These are phyloP conservation scores for Nidula niveotomentosa DNA, from an alignment of 1,284 basidiomycete genomes.

Conservation along the genomic window DNA sequence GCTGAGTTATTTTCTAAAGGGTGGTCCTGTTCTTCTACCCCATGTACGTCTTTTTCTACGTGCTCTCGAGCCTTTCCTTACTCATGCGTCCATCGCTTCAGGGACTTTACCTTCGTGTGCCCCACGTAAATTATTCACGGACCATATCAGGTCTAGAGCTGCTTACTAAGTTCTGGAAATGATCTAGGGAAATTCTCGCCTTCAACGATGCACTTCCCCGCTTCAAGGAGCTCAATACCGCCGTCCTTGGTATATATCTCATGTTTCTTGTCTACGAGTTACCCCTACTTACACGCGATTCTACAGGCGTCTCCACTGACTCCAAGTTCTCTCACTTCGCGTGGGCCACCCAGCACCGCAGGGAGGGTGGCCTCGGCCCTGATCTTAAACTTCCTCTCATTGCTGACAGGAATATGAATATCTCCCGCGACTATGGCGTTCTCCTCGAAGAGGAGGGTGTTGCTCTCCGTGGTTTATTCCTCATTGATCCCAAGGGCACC, in stretches of 20 bases:
- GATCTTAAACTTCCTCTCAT: slow-evolving; percentile 80
- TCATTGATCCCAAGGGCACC: slow-evolving; percentile 87
- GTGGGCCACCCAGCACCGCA: slow-evolving; percentile 80
- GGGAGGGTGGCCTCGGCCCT: slow-evolving; percentile 86
- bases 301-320: slow-evolving; percentile 76
- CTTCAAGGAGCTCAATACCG: slow-evolving; percentile 74
- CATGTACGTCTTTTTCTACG: slow-evolving; percentile 40
- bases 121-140: slow-evolving; percentile 53
- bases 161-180: not conserved
- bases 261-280: not conserved
- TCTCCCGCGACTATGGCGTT: slow-evolving; percentile 80
- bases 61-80: not conserved
- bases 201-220: slow-evolving; percentile 83
- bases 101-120: slow-evolving; percentile 87
- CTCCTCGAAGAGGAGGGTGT: slow-evolving; percentile 85
- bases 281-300: no score
- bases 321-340: slow-evolving; percentile 88
- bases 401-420: slow-evolving; percentile 69
- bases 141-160: not conserved
- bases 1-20: slow-evolving; percentile 35
- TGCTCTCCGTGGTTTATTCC: slow-evolving; percentile 83
- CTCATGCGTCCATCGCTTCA: slow-evolving; percentile 18
- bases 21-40: slow-evolving; percentile 83
- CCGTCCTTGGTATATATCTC: slow-evolving; percentile 59
- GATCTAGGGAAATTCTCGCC: slow-evolving; percentile 74